Evolutionary conservation across 176 grass and related monocot species (phyloP), one percentile per base, ranked within the genome.

Genomic region (Musa troglodytarum): DNA sequence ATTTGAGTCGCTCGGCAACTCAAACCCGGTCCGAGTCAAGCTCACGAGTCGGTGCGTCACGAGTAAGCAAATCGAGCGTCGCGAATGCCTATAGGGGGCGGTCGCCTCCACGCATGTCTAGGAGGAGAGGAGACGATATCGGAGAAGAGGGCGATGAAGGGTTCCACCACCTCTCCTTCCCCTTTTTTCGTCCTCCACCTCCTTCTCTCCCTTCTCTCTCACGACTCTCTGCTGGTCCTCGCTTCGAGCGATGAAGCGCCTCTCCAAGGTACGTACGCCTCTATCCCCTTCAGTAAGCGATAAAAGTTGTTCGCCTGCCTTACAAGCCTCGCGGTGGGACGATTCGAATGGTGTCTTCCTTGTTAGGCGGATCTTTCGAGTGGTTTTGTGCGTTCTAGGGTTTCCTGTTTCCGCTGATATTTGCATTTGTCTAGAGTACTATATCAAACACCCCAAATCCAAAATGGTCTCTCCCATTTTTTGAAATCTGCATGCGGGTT

Each of bases 201-300:
- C 19, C 54, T 73, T 26, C 26, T 58, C 16, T 76, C 81, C 43
- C 24, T 77, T 25, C 16, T 59, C 64, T 49, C 71, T 10, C 58
- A 65, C 73, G 49, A 65, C 25, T 16, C 56, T 52, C 20, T 53
- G 14, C 49, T 49, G 6, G 51, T 54, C n/a, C 13, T 54, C 76
- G 53, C 14, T 23, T 66, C 76, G 52, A 74, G 59, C 67, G 67
- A 81, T 54, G 54, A 65, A 58, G 11, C 67, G 11, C 50, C 83
- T 76, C 74, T 81, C 28, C 54, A 50, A 78, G 83, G 83, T 81
- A 77, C 19, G 54, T 81, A 81, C 24, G 54, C 28, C 25, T 53
- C 7, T 20, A 9, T 57, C 62, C 49, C 6, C 16, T 71, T 77
- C n/a, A 24, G 2, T 20, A 19, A 55, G 11, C 20, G 21, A 43